These are phyloP conservation scores for Klebsormidium nitens DNA, from an alignment of 139 green algal species.

Conservation along the genomic window DNA sequence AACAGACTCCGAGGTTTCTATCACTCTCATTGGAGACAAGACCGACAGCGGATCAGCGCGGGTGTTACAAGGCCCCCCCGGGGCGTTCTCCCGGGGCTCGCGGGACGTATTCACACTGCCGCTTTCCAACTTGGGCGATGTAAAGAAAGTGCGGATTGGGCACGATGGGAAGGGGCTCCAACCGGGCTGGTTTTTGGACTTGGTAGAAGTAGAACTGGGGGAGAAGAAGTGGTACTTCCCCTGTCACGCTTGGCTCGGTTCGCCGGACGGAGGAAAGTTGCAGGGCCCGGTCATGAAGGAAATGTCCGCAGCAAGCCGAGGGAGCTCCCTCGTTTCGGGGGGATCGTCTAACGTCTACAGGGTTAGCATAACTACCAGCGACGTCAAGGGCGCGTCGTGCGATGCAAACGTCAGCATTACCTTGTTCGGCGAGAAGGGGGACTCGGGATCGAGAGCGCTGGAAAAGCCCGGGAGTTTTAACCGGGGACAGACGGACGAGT, in stretches of 20 bases:
- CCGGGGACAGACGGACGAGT: conserved; percentile 37
- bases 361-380: conserved; percentile 40
- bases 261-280: too few relatives aligned
- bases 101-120: too few relatives aligned
- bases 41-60: too few relatives aligned
- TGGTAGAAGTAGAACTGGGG: conserved; percentile 47
- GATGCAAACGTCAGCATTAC: conserved; percentile 49
- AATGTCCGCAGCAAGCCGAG: too few relatives aligned
- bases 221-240: too few relatives aligned
- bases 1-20: too few relatives aligned
- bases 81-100: too few relatives aligned
- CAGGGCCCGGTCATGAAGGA: too few relatives aligned
- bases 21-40: too few relatives aligned
- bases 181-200: conserved; percentile 45
- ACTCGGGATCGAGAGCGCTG: not conserved
- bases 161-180: conserved; percentile 23
- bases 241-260: not conserved
- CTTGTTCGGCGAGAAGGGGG: conserved; percentile 24
- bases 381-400: conserved; percentile 53
- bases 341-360: conserved; percentile 25
- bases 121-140: not conserved
- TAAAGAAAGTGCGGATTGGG: not conserved
- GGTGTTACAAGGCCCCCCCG: too few relatives aligned
- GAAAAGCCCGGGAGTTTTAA: conserved; percentile 13
- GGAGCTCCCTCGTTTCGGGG: not conserved